Evolutionary conservation across 257 asterid genomes (phyloP).

Genomic region (Gynochthodes officinalis): DNA sequence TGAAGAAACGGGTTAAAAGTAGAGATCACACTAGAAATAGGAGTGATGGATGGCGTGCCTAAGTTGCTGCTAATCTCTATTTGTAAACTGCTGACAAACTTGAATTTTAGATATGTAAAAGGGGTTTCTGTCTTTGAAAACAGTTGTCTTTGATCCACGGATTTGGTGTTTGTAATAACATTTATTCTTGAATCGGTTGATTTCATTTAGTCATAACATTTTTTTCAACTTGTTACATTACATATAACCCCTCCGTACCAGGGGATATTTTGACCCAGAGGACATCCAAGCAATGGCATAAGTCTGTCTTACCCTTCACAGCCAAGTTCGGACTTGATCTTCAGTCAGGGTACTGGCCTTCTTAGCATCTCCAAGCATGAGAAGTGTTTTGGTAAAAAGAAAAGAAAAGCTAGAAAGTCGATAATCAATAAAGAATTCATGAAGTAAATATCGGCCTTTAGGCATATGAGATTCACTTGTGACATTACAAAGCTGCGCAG

Average conservation of each 20-base stretch:
- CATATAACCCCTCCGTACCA: no score
- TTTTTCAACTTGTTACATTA: no score
- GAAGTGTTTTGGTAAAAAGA: neutral
- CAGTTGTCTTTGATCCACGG: neutral
- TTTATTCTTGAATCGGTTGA: neutral
- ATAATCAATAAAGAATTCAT: conserved; percentile 15
- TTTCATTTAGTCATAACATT: neutral
- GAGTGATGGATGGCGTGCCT: neutral
- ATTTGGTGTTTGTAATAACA: neutral
- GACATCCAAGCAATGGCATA: no score
- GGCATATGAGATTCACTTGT: conserved; percentile 25
- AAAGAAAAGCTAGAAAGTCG: neutral
- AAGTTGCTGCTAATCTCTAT: neutral
- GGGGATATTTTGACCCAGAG: no score
- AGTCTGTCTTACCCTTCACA: no score
- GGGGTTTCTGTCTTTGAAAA: no score
- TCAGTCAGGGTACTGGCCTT: no score
- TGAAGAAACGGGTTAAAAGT: conserved; percentile 33
- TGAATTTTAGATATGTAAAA: neutral
- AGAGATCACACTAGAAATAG: conserved; percentile 10
- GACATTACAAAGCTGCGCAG: conserved; percentile 30
- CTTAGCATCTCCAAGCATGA: no score
- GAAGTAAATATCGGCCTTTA: conserved; percentile 12
- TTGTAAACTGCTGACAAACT: neutral
- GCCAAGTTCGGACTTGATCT: no score